Base-by-base conservation (phyloP, 208 protist genomes). In the Crithidia mellificae region DNA sequence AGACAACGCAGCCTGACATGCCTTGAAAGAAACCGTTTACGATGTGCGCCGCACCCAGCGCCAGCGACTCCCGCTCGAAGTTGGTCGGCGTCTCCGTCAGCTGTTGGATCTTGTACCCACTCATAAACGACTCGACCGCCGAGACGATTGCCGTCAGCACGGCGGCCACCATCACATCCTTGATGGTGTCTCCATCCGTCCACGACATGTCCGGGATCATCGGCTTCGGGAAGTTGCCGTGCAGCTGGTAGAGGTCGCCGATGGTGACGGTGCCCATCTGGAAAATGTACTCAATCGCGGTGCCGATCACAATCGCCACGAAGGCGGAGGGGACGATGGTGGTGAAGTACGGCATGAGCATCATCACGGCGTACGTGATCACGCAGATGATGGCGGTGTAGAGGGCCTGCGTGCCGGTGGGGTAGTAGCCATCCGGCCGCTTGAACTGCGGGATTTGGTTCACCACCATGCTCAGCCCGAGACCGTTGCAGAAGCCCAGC, bases 261-360 rank as follows among this genome's bases (percentile, higher is more conserved):
- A 86, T 83, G 19, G 81, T 86, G 12, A 78, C 72, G 36, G 81
- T 86, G 54, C 78, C 63, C 68, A 86, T 57, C 32, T 77, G 68
- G 50, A 81, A 86, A 30, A 81, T 81, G 73, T 86, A 83, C 66
- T 86, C 66, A n/a, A 86, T 77, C 12, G 71, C 68, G 11, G 81
- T 86, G 9, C 81, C 81, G n/a, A 86, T 62, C 6, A 86, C 69
- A 19, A 86, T 73, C 14, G 76, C 76, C 2, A 79, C 66, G 52
- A 86, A 83, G 17, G 81, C 73, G 50, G 81, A 81, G 22, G 81
- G 81, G 20, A 82, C 32, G 41, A 83, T 63, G 29, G 20, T 76
- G 47, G 81, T 86, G 56, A 86, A 83, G 73, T 80, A 80, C 20
- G 81, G 81, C 72, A 86, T 71, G 5, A 86, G 67, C 76, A 86